A percentile compares a stretch with the other conserved stretches of the same genome.
These are phyloP conservation scores for Lipomyces japonicus DNA, from an alignment of 805 yeast species.

Conservation along the genomic window DNA sequence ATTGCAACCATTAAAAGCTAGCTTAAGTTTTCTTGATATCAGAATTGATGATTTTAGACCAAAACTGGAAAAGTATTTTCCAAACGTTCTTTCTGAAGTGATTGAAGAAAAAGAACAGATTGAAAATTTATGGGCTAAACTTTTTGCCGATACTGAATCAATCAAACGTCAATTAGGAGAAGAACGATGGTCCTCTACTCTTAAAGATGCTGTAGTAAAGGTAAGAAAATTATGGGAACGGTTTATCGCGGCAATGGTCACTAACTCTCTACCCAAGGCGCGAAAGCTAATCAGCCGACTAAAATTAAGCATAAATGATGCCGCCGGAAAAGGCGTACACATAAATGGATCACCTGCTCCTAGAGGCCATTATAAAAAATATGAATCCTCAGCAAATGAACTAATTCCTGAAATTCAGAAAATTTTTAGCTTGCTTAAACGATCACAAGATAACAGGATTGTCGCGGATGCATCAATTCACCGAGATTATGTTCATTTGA, in stretches of 20 bases:
- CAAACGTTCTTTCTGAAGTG: conserved; percentile 4
- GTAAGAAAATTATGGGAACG: not conserved
- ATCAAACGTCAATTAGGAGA: conserved; percentile 17
- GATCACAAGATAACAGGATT: conserved; percentile 9
- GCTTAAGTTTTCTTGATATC: conserved; percentile 13
- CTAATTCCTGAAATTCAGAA: conserved; percentile 9
- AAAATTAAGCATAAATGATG: conserved; percentile 8
- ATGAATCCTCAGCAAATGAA: conserved; percentile 8
- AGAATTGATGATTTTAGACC: conserved; percentile 6
- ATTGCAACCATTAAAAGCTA: conserved; percentile 15
- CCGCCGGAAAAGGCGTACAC: not conserved
- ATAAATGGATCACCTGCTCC: not conserved
- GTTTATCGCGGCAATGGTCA: not conserved
- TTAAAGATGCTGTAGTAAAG: conserved; percentile 9
- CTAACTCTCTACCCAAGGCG: not conserved
- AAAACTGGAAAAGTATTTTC: conserved; percentile 5
- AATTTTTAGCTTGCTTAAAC: conserved; percentile 10
- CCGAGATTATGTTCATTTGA: conserved; percentile 11
- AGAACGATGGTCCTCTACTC: conserved; percentile 17
- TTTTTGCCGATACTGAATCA: conserved; percentile 5
- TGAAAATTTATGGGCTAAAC: conserved; percentile 7
- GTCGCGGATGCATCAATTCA: conserved; percentile 5
- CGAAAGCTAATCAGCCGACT: conserved; percentile 11
- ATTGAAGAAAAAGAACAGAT: not conserved
- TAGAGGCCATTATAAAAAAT: not conserved